phyloP scores from a whole-genome alignment of 495 filamentous ascomycete genomes.

The Aspergillus incahuasiensis region DNA sequence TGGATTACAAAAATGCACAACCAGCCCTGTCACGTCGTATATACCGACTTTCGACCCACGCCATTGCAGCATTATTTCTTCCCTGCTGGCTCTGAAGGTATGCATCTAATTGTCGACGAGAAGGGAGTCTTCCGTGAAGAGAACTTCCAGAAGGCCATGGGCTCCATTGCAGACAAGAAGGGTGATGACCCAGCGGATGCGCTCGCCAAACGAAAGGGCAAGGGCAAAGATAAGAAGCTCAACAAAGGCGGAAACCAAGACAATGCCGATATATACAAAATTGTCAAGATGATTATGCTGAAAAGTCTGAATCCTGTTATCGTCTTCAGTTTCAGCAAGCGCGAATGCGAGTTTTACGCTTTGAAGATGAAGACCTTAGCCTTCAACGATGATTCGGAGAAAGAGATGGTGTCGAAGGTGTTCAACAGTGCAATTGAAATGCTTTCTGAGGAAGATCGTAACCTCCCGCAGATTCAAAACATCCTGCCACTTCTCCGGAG shows the following conservation, averaged over 20 bases:
- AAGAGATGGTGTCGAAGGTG: constrained; percentile 89
- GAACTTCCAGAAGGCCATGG: constrained; percentile 95
- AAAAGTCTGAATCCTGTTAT: constrained; percentile 96
- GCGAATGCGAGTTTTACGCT: constrained; percentile 84
- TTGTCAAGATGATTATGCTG: constrained; percentile 96
- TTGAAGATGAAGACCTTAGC: constrained; percentile 76
- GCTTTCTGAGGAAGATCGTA: constrained; percentile 84
- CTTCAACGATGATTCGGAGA: constrained; percentile 98
- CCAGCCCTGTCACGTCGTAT: constrained; percentile 96
- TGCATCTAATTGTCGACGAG: constrained; percentile 92
- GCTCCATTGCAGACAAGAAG: constrained; percentile 77
- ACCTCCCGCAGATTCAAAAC: constrained; percentile 83
- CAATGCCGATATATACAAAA: constrained; percentile 87
- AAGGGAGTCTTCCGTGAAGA: constrained; percentile 92
- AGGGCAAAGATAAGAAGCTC: constrained; percentile 82
- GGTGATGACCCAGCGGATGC: constrained; percentile 77
- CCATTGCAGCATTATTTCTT: constrained; percentile 98
- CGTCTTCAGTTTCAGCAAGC: constrained; percentile 98
- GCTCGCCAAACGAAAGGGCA: constrained; percentile 73
- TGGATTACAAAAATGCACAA: constrained; percentile 97
- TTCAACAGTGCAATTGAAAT: constrained; percentile 86
- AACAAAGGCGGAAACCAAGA: constrained; percentile 79
- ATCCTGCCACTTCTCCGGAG: constrained; percentile 84
- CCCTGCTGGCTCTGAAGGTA: constrained; percentile 87
- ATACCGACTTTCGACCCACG: constrained; percentile 95